Base-by-base conservation (phyloP, 2,329 filamentous ascomycete genomes). In the Colletotrichum aenigma region DNA sequence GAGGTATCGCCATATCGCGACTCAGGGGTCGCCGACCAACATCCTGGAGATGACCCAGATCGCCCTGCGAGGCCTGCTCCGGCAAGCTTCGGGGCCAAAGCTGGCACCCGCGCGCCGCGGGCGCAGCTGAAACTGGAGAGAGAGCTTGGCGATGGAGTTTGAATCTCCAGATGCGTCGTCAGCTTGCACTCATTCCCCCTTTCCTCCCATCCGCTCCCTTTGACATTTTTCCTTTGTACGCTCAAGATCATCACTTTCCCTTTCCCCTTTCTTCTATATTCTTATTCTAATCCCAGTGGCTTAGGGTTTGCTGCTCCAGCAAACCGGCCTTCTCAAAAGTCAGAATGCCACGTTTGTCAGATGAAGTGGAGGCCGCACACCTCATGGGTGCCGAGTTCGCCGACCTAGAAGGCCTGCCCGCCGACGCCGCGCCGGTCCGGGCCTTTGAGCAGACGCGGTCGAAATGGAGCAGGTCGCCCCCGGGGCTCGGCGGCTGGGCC, bases 381-480 rank as follows among this genome's bases (percentile, higher is more conserved):
- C 70, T 75, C 56, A 24, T 73, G 18, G 18, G 43, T 12, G 56
- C 64, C 52, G 65, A 64, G 10, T 62, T 56, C n/a, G 13, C 70
- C 26, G 58, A 67, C 4, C 74, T 64, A 21, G 74, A 75, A 12
- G 74, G 43, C 26, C 64, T 75, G 24, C 43, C 64, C 15, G 38
- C 60, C 12, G 64, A 65, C 28, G 32, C 64, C 34, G 66, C 48
- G 7, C 56, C 64, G 56, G 48, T 52, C 34, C 64, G 24, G n/a
- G 64, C 70, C 16, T 48, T 72, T 16, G 18, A 67, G 5, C 28
- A 36, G 8, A 36, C 69, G 56, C 38, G 62, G 30, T 28, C 73
- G 34, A 65, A 64, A 56, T 68, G 70, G 64, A 72, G 56, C 36
- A 61, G 36, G 32, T 48, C 43, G 62, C 28, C 73, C 18, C 43